Conservation (phyloP, 306 rosid species). For the Corylus americana region DNA sequence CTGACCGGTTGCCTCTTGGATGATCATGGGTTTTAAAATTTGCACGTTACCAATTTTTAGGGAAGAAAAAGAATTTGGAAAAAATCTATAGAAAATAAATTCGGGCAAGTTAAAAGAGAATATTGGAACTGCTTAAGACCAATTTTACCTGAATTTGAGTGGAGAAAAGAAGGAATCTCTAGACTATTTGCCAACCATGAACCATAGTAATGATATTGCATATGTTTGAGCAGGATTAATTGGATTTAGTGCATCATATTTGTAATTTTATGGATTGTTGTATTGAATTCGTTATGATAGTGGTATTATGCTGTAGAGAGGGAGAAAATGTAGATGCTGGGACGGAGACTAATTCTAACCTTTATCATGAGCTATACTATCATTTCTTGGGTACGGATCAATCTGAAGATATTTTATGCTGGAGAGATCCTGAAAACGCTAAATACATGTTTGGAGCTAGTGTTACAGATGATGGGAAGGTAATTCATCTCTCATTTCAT, state of each 20-base stretch:
- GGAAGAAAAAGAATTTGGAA: background rate
- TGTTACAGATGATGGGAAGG: slow-evolving; percentile 91
- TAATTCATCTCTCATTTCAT: slow-evolving; percentile 21
- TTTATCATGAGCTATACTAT: slow-evolving; percentile 74
- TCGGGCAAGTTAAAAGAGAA: background rate
- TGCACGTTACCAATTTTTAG: background rate
- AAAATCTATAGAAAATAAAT: too few species aligned
- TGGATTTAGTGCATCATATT: background rate
- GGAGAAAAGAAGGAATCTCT: background rate
- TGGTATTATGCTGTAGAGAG: slow-evolving; percentile 48
- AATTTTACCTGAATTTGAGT: background rate
- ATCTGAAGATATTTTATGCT: slow-evolving; percentile 78
- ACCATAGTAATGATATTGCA: background rate
- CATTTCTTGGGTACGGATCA: slow-evolving; percentile 86
- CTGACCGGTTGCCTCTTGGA: background rate
- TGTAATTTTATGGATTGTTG: slow-evolving; percentile 18
- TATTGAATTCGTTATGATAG: slow-evolving; percentile 24
- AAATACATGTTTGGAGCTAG: slow-evolving; percentile 55
- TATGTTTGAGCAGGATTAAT: background rate
- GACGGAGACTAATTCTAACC: slow-evolving; percentile 80
- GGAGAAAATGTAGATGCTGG: slow-evolving; percentile 73
- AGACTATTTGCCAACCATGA: background rate
- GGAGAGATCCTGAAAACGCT: slow-evolving; percentile 84
- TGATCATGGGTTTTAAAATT: slow-evolving; percentile 1
- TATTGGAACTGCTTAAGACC: background rate